Percentiles rank a stretch among this genome's conserved stretches.
phyloP scores from a whole-genome alignment of 1,284 basidiomycete genomes.

The Moniliella sp. region DNA sequence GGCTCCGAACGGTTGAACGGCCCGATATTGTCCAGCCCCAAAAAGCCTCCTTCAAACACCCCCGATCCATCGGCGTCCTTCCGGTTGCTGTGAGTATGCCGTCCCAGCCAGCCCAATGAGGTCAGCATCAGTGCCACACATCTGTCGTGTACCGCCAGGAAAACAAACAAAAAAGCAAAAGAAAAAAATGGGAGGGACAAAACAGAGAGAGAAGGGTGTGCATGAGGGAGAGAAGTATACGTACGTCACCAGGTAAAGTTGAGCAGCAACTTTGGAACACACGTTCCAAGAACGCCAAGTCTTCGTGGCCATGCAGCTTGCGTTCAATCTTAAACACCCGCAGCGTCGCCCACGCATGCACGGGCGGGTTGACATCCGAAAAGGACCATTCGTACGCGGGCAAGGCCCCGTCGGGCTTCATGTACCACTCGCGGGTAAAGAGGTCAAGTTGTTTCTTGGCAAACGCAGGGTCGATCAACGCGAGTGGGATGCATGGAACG shows the following conservation, averaged over 20 bases:
- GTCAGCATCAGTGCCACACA: too few species aligned
- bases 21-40: constrained; percentile 91
- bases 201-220: too few species aligned
- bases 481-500: constrained; percentile 90
- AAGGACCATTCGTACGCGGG: constrained; percentile 99
- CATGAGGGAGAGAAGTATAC: too few species aligned
- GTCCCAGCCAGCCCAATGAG: too few species aligned
- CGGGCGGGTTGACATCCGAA: constrained; percentile 82
- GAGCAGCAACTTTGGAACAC: constrained; percentile 91
- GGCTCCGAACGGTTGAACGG: constrained; percentile 90
- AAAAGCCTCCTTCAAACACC: constrained; percentile 93
- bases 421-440: constrained; percentile 91
- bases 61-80: constrained; percentile 85
- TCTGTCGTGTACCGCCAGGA: too few species aligned
- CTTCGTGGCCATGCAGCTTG: constrained; percentile 72
- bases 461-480: constrained; percentile 76
- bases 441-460: constrained; percentile 93
- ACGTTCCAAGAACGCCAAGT: constrained; percentile 74
- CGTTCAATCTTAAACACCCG: constrained; percentile 57
- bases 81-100: too few species aligned
- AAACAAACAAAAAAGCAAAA: too few species aligned
- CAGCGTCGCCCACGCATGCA: constrained; percentile 61
- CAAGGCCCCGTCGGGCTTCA: constrained; percentile 86
- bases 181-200: too few species aligned
- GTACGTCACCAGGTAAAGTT: constrained; percentile 99